Conservation (phyloP, 768 basidiomycete genomes). For the Boletus coccyginus region DNA sequence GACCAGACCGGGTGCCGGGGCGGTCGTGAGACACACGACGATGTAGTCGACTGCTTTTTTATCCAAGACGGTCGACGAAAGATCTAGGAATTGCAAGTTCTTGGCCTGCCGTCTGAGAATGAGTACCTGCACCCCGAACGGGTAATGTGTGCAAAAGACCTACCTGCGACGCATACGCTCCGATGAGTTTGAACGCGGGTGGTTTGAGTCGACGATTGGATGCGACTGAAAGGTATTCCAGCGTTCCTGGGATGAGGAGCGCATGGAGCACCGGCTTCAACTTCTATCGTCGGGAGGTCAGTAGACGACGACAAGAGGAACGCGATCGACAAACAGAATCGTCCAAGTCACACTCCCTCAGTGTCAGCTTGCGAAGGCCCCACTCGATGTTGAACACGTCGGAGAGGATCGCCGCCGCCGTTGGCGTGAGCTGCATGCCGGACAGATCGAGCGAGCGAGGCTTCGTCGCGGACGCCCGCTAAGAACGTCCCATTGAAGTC, state of each 20-base stretch:
- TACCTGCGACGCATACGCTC: constrained; percentile 77
- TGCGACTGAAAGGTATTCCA: constrained; percentile 82
- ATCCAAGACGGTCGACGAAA: constrained; percentile 84
- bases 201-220: constrained; percentile 81
- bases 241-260: constrained; percentile 74
- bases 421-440: constrained; percentile 66
- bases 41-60: constrained; percentile 83
- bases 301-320: background rate
- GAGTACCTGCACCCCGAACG: background rate
- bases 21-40: constrained; percentile 56
- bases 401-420: constrained; percentile 75
- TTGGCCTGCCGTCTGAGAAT: constrained; percentile 51
- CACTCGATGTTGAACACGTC: constrained; percentile 93
- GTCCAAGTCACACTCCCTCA: constrained; percentile 86
- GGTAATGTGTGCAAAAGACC: background rate
- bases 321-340: constrained; percentile 53
- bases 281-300: constrained; percentile 41
- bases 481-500: background rate
- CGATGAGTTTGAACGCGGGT: constrained; percentile 73
- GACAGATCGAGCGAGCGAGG: constrained; percentile 81
- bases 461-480: constrained; percentile 51
- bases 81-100: constrained; percentile 79
- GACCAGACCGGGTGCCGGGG: constrained; percentile 47
- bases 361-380: constrained; percentile 81
- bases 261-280: constrained; percentile 90